A percentile compares a stretch with the other conserved stretches of the same genome.
phyloP scores from a whole-genome alignment of 2,329 filamentous ascomycete species.

The Fusarium temperatum region DNA sequence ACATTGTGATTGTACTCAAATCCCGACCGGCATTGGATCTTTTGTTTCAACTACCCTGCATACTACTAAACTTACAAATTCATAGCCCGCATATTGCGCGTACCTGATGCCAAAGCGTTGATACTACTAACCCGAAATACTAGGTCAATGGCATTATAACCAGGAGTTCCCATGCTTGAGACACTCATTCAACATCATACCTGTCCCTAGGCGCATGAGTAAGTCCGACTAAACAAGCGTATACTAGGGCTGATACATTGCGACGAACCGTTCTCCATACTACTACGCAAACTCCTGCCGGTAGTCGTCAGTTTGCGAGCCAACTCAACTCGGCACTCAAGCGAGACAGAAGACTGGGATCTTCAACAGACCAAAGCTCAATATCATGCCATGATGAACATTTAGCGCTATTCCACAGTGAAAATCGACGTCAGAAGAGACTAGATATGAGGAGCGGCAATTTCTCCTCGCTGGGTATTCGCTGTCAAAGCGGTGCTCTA shows the following conservation, averaged over 20 bases:
- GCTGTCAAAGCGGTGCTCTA: slow-evolving; percentile 24
- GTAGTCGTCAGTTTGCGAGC: slow-evolving; percentile 16
- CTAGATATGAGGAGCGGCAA: slow-evolving; percentile 17
- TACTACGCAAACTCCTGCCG: slow-evolving; percentile 22
- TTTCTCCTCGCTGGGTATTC: slow-evolving; percentile 19
- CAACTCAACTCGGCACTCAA: slow-evolving; percentile 21
- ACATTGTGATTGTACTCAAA: background rate
- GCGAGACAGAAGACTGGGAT: slow-evolving; percentile 22
- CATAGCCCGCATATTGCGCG: slow-evolving; percentile 14
- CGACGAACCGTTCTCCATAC: slow-evolving; percentile 12
- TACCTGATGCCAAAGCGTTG: slow-evolving; percentile 1
- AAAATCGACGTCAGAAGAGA: slow-evolving; percentile 10
- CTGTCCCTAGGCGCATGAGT: slow-evolving; percentile 18
- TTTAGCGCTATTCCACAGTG: slow-evolving; percentile 9
- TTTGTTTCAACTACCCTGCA: slow-evolving; percentile 28
- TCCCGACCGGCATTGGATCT: background rate
- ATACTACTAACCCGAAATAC: slow-evolving; percentile 2
- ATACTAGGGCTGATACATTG: slow-evolving; percentile 16
- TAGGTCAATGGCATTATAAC: background rate
- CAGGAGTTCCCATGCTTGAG: slow-evolving; percentile 14
- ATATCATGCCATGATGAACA: slow-evolving; percentile 34
- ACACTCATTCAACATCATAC: slow-evolving; percentile 4
- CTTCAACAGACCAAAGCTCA: slow-evolving; percentile 17
- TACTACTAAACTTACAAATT: background rate
- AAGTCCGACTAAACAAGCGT: slow-evolving; percentile 12